These are phyloP conservation scores for Penicillium sp. DNA, from an alignment of 2,329 filamentous ascomycete genomes.

Conservation along the genomic window DNA sequence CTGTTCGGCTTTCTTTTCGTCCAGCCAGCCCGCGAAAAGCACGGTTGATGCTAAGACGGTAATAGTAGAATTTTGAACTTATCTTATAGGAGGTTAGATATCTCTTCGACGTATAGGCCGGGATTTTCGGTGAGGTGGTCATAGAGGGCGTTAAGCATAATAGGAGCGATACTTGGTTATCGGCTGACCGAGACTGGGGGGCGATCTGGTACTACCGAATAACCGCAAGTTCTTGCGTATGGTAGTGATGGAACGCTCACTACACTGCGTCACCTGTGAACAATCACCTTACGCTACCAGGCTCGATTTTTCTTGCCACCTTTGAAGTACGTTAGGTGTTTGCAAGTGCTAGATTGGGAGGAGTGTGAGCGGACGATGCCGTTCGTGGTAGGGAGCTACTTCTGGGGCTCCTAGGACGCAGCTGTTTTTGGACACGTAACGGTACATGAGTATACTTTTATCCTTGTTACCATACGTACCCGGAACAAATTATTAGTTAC, in stretches of 20 bases:
- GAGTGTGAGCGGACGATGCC: neutral
- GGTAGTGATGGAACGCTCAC: conserved; percentile 8
- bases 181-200: neutral
- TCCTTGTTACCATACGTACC: neutral
- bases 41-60: no score
- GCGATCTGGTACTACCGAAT: conserved; percentile 1
- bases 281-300: neutral
- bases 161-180: conserved; percentile 1
- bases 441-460: neutral
- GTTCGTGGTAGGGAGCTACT: neutral
- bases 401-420: neutral
- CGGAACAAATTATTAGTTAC: neutral
- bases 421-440: neutral
- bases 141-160: conserved; percentile 1
- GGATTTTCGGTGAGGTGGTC: no score
- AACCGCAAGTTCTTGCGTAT: conserved; percentile 8
- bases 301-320: neutral
- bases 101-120: no score
- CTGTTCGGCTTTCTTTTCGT: no score
- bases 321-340: neutral
- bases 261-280: neutral
- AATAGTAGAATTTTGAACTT: no score
- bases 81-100: no score
- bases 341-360: neutral
- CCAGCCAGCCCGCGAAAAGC: no score